Conservation (phyloP, 257 asterid genomes). For the Verbena officinalis region DNA sequence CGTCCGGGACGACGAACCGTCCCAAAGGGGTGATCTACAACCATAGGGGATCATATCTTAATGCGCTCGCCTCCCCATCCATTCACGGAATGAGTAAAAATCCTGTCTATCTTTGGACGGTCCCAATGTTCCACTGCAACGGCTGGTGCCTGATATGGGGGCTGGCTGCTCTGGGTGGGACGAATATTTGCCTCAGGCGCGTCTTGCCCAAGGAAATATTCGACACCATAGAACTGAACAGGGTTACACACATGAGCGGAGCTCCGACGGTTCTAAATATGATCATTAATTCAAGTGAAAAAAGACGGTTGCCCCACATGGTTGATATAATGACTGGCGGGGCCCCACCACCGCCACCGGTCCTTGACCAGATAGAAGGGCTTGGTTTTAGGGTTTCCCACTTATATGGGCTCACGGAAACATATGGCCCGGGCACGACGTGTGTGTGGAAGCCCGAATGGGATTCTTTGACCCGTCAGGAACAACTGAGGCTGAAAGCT, state of each 20-base stretch:
- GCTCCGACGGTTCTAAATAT: conserved; percentile 61
- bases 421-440: conserved; percentile 52
- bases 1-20: conserved; percentile 62
- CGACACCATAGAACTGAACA: conserved; percentile 32
- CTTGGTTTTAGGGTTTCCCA: conserved; percentile 56
- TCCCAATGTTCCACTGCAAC: conserved; percentile 67
- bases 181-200: conserved; percentile 53
- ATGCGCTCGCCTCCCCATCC: conserved; percentile 46
- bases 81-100: conserved; percentile 43
- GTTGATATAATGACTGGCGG: conserved; percentile 61
- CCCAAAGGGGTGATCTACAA: conserved; percentile 66
- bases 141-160: conserved; percentile 71
- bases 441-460: conserved; percentile 60
- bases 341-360: conserved; percentile 56
- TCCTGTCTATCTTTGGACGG: conserved; percentile 66
- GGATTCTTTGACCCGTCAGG: conserved; percentile 44
- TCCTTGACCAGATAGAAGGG: conserved; percentile 42
- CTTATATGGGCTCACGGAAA: conserved; percentile 58
- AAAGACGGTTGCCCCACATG: conserved; percentile 36
- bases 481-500: conserved; percentile 39
- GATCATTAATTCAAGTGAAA: conserved; percentile 41
- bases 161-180: conserved; percentile 63
- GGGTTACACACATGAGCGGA: conserved; percentile 60
- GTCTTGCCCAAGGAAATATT: conserved; percentile 48
- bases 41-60: conserved; percentile 59